Conservation (phyloP, 2,329 filamentous ascomycete species). For the Monilinia fructigena region DNA sequence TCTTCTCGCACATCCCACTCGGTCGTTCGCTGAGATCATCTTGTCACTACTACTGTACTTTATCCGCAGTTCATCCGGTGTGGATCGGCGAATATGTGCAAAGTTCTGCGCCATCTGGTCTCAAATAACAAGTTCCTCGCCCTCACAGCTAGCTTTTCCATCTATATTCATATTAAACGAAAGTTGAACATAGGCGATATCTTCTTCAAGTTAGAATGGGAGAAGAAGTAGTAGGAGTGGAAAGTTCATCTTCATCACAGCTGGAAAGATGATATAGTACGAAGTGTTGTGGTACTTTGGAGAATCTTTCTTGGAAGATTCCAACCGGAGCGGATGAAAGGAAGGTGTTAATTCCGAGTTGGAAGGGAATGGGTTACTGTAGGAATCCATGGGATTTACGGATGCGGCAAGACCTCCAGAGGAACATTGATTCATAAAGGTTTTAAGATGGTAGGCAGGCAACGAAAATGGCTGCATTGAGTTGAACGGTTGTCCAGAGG, state of each 20-base stretch:
- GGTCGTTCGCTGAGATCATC: constrained; percentile 28
- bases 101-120: constrained; percentile 27
- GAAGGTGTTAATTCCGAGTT: constrained; percentile 24
- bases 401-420: constrained; percentile 27
- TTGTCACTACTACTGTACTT: constrained; percentile 26
- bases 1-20: constrained; percentile 29
- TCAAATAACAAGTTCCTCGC: constrained; percentile 20
- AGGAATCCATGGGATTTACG: constrained; percentile 27
- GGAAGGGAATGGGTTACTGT: constrained; percentile 8
- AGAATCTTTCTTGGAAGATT: constrained; percentile 16
- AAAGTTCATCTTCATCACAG: constrained; percentile 4
- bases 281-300: constrained; percentile 8
- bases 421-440: constrained; percentile 31
- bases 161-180: constrained; percentile 9
- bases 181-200: constrained; percentile 16
- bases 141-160: constrained; percentile 8
- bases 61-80: constrained; percentile 24
- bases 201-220: constrained; percentile 9
- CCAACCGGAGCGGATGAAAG: constrained; percentile 23
- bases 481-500: constrained; percentile 30
- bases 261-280: constrained; percentile 15
- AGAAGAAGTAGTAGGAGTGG: background rate
- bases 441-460: constrained; percentile 31
- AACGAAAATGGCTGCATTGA: constrained; percentile 30
- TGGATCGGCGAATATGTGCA: constrained; percentile 23